Base-by-base conservation (phyloP, 31 red algal genomes). In the Odonthalia washingtoniensis region DNA sequence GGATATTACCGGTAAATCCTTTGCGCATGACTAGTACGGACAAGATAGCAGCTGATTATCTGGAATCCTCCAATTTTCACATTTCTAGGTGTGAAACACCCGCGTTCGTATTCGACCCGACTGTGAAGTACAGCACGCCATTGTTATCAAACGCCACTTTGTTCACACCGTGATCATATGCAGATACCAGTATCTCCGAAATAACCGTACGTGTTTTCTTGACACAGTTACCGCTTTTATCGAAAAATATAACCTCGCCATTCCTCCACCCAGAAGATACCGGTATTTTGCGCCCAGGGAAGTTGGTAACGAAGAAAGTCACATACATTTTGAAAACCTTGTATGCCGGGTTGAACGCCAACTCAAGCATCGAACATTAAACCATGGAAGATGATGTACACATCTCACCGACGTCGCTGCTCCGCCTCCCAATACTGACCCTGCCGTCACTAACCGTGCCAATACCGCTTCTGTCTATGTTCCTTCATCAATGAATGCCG, bases 331-430 rank as follows among this genome's bases (percentile, higher is more conserved):
- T 46, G 40, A 81, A 34, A 57, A 9, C n/a, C 21, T 39, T 78
- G 30, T 95, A 83, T 14, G 88, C 88, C 2, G 93, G 93, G 40
- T 90, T 88, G 78, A 95, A 95, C 30, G 88, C 83, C 14, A 95
- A 60, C n/a, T 88, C 93, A 2, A 91, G 75, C 26, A 95, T 75
- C 28, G 81, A 79, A 30, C 85, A 52, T 40, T 70, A 61, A 37
- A 83, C 88, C 28, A 91, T 84, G 2, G 57, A 70, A 31, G 46
- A 34, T 31, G 87, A 91, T 38, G 65, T 82, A 61, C 93, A 95
- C 12, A 57, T 57, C 21, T 9, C 9, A 57, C 12, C 21, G 49
- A 21, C 49, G 9, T n/a, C n/a, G n/a, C n/a, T n/a, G n/a, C n/a
- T n/a, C n/a, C n/a, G n/a, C n/a, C n/a, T n/a, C n/a, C n/a, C n/a